A percentile compares a stretch with the other conserved stretches of the same genome.
phyloP scores from a whole-genome alignment of 2,329 filamentous ascomycete genomes.

The Pseudogymnoascus sp. region DNA sequence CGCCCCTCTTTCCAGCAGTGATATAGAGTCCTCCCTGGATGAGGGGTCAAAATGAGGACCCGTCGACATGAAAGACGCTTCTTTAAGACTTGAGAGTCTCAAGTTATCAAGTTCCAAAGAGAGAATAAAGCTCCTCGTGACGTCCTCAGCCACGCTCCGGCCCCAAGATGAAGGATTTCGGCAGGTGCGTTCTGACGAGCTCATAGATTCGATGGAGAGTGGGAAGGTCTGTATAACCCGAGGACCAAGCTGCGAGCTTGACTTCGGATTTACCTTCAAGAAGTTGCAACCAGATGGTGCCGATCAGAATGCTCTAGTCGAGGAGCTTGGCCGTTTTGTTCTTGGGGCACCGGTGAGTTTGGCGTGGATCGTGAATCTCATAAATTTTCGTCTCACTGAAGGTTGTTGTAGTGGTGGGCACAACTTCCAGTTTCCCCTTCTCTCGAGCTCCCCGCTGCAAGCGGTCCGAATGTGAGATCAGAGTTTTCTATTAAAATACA shows the following conservation, averaged over 20 bases:
- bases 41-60: background rate
- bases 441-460: conserved; percentile 11
- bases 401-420: conserved; percentile 20
- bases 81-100: background rate
- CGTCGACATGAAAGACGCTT: background rate
- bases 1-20: background rate
- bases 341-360: background rate
- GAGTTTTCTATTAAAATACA: conserved; percentile 18
- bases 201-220: background rate
- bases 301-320: background rate
- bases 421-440: conserved; percentile 19
- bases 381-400: background rate
- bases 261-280: background rate
- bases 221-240: background rate
- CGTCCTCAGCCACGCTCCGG: background rate
- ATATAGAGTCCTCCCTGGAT: background rate
- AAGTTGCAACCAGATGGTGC: background rate
- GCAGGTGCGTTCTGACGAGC: background rate
- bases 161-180: background rate
- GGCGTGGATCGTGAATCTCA: background rate
- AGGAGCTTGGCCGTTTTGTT: background rate
- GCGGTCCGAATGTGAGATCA: background rate
- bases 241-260: background rate
- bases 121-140: background rate
- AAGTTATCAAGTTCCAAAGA: background rate